Conservation (phyloP, 441 rosid species). For the Croton setiger region DNA sequence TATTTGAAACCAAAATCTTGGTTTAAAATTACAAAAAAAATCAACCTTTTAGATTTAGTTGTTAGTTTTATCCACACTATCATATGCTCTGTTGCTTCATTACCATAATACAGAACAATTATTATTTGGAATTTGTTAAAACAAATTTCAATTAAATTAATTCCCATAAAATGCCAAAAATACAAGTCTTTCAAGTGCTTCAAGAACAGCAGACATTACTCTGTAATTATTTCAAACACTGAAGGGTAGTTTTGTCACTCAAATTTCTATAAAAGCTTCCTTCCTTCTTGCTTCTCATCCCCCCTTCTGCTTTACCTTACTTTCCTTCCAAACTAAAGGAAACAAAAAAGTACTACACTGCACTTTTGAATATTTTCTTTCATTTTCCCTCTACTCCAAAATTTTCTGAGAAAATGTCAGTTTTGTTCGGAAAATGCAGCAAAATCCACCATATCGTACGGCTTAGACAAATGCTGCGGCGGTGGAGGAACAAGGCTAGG, state of each 20-base stretch:
- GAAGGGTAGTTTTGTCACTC: conserved; percentile 26
- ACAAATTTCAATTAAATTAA: not conserved
- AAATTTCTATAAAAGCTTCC: conserved; percentile 33
- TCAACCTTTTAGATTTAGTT: conserved; percentile 9
- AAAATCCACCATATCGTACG: conserved; percentile 88
- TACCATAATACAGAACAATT: not conserved
- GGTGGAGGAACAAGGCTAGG: conserved; percentile 88
- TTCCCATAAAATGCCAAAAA: conserved; percentile 20
- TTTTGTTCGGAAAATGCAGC: conserved; percentile 62
- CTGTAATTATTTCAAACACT: conserved; percentile 39
- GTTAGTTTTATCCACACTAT: conserved; percentile 8
- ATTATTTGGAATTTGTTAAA: too few species aligned
- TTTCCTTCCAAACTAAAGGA: not conserved
- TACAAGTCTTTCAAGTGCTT: conserved; percentile 5
- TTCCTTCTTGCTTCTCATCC: conserved; percentile 17
- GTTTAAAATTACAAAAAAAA: not conserved
- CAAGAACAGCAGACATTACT: conserved; percentile 20
- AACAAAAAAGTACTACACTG: not conserved
- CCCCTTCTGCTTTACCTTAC: conserved; percentile 32
- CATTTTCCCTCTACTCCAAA: not conserved
- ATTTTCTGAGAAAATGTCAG: conserved; percentile 42
- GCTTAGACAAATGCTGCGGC: conserved; percentile 75
- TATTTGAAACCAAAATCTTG: conserved; percentile 10
- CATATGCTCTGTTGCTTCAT: conserved; percentile 13
- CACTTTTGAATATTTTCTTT: not conserved